phyloP scores from a whole-genome alignment of 495 filamentous ascomycete species.

The Terfezia claveryi region DNA sequence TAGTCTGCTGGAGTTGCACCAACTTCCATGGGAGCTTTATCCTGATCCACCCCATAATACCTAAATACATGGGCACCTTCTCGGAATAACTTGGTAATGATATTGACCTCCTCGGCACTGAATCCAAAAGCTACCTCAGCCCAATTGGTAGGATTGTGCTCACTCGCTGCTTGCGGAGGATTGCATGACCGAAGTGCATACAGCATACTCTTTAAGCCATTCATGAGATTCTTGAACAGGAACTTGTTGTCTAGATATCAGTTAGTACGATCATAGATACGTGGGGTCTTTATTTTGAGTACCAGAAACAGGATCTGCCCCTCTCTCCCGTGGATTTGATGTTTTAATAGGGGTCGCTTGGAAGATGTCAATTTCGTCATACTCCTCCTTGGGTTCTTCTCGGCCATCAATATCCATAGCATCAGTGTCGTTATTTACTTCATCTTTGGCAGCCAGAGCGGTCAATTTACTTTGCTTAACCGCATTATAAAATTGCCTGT shows the following conservation, averaged over 20 bases:
- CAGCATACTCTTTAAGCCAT: constrained; percentile 88
- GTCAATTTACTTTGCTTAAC: constrained; percentile 71
- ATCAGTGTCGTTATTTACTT: constrained; percentile 43
- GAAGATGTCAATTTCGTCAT: constrained; percentile 97
- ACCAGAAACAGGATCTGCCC: constrained; percentile 66
- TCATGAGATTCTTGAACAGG: constrained; percentile 93
- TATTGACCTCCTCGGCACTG: constrained; percentile 86
- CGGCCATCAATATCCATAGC: constrained; percentile 58
- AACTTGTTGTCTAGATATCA: constrained; percentile 66
- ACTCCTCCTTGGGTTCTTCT: constrained; percentile 37
- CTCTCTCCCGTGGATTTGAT: constrained; percentile 75
- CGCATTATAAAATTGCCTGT: constrained; percentile 79
- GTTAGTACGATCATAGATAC: background rate
- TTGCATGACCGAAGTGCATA: constrained; percentile 89
- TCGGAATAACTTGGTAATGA: constrained; percentile 91
- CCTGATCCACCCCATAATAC: constrained; percentile 70
- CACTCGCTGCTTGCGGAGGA: constrained; percentile 42
- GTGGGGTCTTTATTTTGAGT: background rate
- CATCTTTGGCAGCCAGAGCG: constrained; percentile 36
- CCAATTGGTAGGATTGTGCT: constrained; percentile 72
- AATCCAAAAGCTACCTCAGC: constrained; percentile 83
- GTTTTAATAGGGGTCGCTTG: constrained; percentile 89
- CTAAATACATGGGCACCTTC: constrained; percentile 89
- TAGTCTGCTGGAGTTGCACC: constrained; percentile 41
- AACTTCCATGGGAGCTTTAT: constrained; percentile 43